Percentiles rank a stretch among this genome's conserved stretches.
These are phyloP conservation scores for Wallacemonas sp. DNA, from an alignment of 208 protist genomes.

Conservation along the genomic window DNA sequence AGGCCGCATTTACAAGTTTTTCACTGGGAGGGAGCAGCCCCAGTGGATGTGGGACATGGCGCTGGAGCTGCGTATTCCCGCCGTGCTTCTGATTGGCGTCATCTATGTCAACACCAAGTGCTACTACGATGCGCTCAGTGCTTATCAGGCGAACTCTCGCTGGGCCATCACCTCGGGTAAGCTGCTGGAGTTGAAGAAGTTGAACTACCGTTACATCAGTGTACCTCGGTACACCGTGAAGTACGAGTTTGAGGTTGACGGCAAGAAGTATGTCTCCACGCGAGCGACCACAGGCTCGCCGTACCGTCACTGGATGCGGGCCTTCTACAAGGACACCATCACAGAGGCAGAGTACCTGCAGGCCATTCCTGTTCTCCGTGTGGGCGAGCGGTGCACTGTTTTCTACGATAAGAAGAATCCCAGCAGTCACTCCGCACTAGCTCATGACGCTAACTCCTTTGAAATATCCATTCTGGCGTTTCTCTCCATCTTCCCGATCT, in stretches of 20 bases:
- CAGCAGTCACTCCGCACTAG: conserved; percentile 60
- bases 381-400: conserved; percentile 76
- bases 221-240: conserved; percentile 80
- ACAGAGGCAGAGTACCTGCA: conserved; percentile 90
- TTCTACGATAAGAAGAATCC: conserved; percentile 88
- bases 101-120: conserved; percentile 78
- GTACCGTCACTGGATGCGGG: conserved; percentile 77
- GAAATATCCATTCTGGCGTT: conserved; percentile 82
- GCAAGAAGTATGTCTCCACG: conserved; percentile 72
- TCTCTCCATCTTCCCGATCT: conserved; percentile 69
- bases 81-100: conserved; percentile 47
- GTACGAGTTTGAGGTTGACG: conserved; percentile 87
- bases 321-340: conserved; percentile 83
- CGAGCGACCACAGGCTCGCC: conserved; percentile 81
- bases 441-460: conserved; percentile 87
- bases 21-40: conserved; percentile 73
- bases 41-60: conserved; percentile 89
- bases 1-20: conserved; percentile 61
- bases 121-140: conserved; percentile 73
- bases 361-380: conserved; percentile 80
- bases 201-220: conserved; percentile 85
- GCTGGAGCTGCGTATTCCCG: conserved; percentile 79
- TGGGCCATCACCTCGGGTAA: conserved; percentile 76
- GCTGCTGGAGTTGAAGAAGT: conserved; percentile 81
- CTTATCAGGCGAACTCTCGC: conserved; percentile 61